Conservation (phyloP, 208 protist species). For the Angomonas ambiguus region DNA sequence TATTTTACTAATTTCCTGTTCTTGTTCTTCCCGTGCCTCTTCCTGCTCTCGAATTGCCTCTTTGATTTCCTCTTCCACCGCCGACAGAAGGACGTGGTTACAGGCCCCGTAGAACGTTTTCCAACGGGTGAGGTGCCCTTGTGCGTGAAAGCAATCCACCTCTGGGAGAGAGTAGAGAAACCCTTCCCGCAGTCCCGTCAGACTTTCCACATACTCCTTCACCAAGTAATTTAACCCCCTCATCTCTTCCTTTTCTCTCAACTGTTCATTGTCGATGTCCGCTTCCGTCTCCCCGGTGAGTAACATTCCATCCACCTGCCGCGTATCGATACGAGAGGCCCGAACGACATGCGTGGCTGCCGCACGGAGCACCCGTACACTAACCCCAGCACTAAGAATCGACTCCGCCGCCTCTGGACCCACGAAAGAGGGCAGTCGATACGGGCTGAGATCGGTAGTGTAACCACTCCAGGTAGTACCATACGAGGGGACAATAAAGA, state of each 20-base stretch:
- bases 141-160: constrained; percentile 33
- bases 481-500: constrained; percentile 78
- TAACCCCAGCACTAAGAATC: constrained; percentile 64
- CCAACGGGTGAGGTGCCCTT: constrained; percentile 46
- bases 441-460: constrained; percentile 45
- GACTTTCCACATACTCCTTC: constrained; percentile 24
- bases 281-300: constrained; percentile 1
- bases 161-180: constrained; percentile 23
- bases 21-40: neutral
- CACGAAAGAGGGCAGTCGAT: constrained; percentile 73
- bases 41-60: neutral
- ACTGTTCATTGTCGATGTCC: constrained; percentile 14
- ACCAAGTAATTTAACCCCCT: constrained; percentile 21
- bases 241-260: constrained; percentile 12
- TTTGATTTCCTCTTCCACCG: constrained; percentile 18
- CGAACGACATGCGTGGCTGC: constrained; percentile 47
- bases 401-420: constrained; percentile 36
- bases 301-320: constrained; percentile 3
- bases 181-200: constrained; percentile 4
- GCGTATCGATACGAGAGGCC: constrained; percentile 25
- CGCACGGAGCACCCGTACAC: constrained; percentile 58
- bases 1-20: neutral
- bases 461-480: constrained; percentile 55
- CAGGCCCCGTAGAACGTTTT: constrained; percentile 49
- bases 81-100: constrained; percentile 45